phyloP scores from a whole-genome alignment of 768 basidiomycete genomes.

The Cytidiella melzeri region DNA sequence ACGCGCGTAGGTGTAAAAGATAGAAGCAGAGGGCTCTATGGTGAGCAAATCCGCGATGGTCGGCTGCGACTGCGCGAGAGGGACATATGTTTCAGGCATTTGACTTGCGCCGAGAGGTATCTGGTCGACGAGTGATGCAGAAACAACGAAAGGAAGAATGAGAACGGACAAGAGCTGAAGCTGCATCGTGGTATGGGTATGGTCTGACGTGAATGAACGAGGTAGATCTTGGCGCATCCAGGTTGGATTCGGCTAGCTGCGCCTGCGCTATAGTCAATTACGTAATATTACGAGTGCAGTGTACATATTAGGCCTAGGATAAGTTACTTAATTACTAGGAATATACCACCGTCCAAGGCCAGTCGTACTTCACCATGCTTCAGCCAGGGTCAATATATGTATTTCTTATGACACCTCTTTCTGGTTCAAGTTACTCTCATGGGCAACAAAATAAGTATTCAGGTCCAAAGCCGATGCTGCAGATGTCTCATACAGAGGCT shows the following conservation, averaged over 20 bases:
- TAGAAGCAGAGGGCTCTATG: conserved; percentile 66
- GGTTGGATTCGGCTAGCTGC: background rate
- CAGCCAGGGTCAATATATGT: too few relatives aligned
- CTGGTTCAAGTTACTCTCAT: too few relatives aligned
- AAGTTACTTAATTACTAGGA: too few relatives aligned
- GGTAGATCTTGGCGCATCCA: background rate
- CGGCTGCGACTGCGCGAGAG: conserved; percentile 41
- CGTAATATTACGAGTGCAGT: background rate
- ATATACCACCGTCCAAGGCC: too few relatives aligned
- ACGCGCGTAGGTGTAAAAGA: conserved; percentile 80
- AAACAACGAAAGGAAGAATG: conserved; percentile 25
- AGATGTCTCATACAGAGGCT: too few relatives aligned
- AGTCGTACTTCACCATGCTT: too few relatives aligned
- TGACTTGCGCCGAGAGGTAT: conserved; percentile 18
- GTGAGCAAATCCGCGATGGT: conserved; percentile 73
- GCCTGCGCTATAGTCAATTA: background rate
- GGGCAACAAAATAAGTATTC: too few relatives aligned
- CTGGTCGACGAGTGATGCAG: conserved; percentile 25
- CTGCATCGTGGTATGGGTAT: conserved; percentile 15
- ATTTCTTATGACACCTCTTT: too few relatives aligned
- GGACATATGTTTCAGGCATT: conserved; percentile 22
- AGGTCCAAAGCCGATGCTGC: too few relatives aligned
- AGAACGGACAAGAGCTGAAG: conserved; percentile 22
- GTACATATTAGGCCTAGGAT: too few relatives aligned
- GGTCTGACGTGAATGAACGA: background rate